phyloP scores from a whole-genome alignment of 352 stramenopile genomes.

The Globisporangium radiosum region DNA sequence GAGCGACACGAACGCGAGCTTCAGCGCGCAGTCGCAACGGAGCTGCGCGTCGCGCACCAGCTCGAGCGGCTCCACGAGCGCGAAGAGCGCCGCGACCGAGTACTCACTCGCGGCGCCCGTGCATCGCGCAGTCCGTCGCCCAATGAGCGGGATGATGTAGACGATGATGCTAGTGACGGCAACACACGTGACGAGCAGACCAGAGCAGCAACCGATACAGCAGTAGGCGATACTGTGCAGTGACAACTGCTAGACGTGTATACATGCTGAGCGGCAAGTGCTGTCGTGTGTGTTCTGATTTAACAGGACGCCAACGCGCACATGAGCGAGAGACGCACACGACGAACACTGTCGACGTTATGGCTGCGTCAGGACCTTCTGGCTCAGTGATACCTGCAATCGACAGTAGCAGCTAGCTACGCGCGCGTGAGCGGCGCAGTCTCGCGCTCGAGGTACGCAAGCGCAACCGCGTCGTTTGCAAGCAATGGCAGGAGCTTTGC shows the following conservation, averaged over 20 bases:
- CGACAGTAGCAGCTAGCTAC: not conserved
- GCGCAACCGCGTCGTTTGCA: constrained; percentile 44
- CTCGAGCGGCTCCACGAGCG: constrained; percentile 42
- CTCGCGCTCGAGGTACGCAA: constrained; percentile 72
- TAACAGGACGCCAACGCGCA: too few relatives aligned
- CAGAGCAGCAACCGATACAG: too few relatives aligned
- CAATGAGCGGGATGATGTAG: too few relatives aligned
- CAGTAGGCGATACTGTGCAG: not conserved
- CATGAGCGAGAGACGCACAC: not conserved
- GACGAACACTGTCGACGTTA: not conserved
- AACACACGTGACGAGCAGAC: too few relatives aligned
- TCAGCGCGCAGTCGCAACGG: constrained; percentile 32
- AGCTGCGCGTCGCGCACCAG: constrained; percentile 41
- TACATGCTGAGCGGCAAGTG: too few relatives aligned
- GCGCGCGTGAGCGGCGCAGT: constrained; percentile 44
- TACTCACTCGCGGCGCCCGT: too few relatives aligned
- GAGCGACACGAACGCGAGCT: constrained; percentile 46
- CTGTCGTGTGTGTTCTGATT: too few relatives aligned
- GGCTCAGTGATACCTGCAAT: too few relatives aligned
- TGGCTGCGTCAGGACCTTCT: not conserved
- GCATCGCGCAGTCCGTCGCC: too few relatives aligned
- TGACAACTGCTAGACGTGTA: too few relatives aligned
- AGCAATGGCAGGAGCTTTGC: constrained; percentile 90
- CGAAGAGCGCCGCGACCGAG: constrained; percentile 29
- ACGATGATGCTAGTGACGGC: too few relatives aligned